These are phyloP conservation scores for Elsinoe batatas DNA, from an alignment of 2,329 filamentous ascomycete species.

Conservation along the genomic window DNA sequence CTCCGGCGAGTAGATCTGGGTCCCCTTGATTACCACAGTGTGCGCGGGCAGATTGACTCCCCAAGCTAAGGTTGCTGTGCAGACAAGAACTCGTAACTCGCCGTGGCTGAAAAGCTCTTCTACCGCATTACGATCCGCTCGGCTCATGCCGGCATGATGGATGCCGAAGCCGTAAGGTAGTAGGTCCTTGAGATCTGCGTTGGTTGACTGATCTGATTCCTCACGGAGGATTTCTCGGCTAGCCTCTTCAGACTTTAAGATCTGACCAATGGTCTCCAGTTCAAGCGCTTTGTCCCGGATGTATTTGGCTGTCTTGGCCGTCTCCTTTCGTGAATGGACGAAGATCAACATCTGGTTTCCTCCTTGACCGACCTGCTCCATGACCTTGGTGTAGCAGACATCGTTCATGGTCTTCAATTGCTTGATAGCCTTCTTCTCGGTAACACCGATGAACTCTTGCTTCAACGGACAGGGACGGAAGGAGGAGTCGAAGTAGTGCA, in stretches of 20 bases:
- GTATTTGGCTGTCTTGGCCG: constrained; percentile 91
- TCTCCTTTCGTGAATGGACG: constrained; percentile 96
- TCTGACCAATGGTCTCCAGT: constrained; percentile 91
- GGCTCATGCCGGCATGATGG: constrained; percentile 94
- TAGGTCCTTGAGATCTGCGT: constrained; percentile 84
- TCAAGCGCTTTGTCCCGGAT: constrained; percentile 96
- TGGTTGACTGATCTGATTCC: constrained; percentile 71
- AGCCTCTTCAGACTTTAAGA: constrained; percentile 83
- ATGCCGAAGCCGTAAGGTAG: constrained; percentile 96
- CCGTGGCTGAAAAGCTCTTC: constrained; percentile 90
- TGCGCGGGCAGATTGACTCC: constrained; percentile 97
- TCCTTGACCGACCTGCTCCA: constrained; percentile 88
- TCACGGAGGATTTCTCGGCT: constrained; percentile 80
- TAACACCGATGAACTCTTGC: constrained; percentile 95
- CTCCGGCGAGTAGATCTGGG: constrained; percentile 93
- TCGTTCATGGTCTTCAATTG: constrained; percentile 99
- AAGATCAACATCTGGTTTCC: constrained; percentile 98
- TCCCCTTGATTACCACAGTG: constrained; percentile 98
- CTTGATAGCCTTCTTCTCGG: constrained; percentile 97
- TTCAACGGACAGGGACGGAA: constrained; percentile 88
- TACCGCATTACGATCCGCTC: constrained; percentile 88
- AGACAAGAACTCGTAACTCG: constrained; percentile 88
- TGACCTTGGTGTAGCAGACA: constrained; percentile 92
- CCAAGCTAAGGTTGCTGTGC: constrained; percentile 96
- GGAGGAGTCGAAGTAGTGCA: constrained; percentile 94